Evolutionary conservation across 176 grass and related monocot species (phyloP).

Genomic region (Eragrostis curvula): DNA sequence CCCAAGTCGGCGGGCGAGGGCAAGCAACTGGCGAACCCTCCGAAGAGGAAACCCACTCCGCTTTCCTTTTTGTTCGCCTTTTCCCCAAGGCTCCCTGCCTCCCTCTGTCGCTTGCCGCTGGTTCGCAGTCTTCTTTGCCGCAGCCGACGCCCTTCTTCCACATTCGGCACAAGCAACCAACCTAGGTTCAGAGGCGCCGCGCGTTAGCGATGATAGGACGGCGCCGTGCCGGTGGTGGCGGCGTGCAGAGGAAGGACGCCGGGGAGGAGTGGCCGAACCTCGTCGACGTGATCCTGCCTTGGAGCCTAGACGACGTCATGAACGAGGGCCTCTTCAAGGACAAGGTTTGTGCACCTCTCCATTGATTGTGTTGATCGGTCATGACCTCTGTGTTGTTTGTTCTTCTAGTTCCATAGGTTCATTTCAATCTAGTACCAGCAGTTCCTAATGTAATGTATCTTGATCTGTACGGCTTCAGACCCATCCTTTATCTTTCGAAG

Average conservation of each 20-base stretch:
- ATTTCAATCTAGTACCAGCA: not conserved
- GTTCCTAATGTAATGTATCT: no score
- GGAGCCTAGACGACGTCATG: constrained; percentile 61
- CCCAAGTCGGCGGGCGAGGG: not conserved
- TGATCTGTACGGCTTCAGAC: no score
- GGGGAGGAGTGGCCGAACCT: constrained; percentile 47
- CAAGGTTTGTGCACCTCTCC: constrained; percentile 43
- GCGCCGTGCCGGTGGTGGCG: constrained; percentile 13
- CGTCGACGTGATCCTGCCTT: constrained; percentile 56
- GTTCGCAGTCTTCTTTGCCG: not conserved
- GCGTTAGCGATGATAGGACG: constrained; percentile 48
- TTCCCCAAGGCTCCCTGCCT: no score
- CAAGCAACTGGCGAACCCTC: not conserved
- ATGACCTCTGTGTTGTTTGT: not conserved
- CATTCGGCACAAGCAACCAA: not conserved
- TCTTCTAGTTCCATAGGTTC: not conserved
- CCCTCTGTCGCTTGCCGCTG: constrained; percentile 5
- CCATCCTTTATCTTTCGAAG: no score
- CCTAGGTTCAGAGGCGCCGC: constrained; percentile 14
- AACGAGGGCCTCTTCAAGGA: constrained; percentile 66
- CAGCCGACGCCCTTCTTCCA: not conserved
- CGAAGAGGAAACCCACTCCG: not conserved
- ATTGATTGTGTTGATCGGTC: constrained; percentile 4
- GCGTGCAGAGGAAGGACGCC: not conserved
- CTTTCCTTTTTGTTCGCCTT: not conserved